Evolutionary conservation across 495 filamentous ascomycete genomes (phyloP), one percentile per base, ranked within the genome.

Genomic region (Clavariopsis aquatica): DNA sequence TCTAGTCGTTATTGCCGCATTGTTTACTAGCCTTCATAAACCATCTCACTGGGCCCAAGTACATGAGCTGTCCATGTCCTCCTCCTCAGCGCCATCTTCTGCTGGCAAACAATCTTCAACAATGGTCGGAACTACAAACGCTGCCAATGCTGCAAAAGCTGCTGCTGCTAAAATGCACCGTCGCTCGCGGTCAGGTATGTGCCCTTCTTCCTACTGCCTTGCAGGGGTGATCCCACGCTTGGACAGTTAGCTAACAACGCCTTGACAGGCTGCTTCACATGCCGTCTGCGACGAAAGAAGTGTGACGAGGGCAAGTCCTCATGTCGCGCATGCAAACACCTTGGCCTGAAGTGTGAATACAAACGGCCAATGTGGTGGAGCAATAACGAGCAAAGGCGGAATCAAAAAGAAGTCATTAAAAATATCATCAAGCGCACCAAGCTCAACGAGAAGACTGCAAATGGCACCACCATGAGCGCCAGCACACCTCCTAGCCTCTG

Each of bases 341-440:
- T 98, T 45, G 85, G 86, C 10, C 82, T 98, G 23, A 79, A 79
- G 62, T 98, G 94, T 77, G 91, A 98, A 80, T 98, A 97, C 78
- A 96, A 96, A 83, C 82, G 93, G 72, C 93, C 94, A 12, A 84
- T 90, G 75, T 98, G 94, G 94, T 98, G 94, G 94, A 90, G 87
- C 75, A 96, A 89, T 79, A 87, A 89, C 69, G 92, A 96, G 65
- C 85, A 88, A 76, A 82, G 94, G 62, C 84, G 87, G 69, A 74
- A 87, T 24, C 91, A 96, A 73, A 98, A 98, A 82, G 94, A 97
- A 73, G 79, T 84, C 22, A 93, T 98, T 80, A 98, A 98, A 83
- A 87, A 88, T 79, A 91, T 93, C 76, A 98, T 98, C 79, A 96
- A 96, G 84, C 85, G 91, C 58, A 97, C 92, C 65, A 97, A 98